Evolutionary conservation across 2,329 filamentous ascomycete genomes (phyloP), one percentile per base, ranked within the genome.

Genomic region (Penicillium sp.): DNA sequence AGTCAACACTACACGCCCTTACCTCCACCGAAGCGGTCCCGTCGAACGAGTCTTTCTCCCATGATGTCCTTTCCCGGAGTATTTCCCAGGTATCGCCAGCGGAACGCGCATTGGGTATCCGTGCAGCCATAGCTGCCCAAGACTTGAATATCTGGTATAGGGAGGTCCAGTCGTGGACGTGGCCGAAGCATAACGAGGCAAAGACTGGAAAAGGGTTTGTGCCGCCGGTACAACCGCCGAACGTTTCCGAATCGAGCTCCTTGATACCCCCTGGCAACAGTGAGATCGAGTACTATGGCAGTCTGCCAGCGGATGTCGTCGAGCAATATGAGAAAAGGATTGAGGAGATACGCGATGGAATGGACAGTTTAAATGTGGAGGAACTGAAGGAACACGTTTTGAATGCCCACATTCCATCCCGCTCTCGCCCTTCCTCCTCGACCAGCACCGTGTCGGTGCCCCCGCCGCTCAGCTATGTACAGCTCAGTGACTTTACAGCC

Each of bases 361-460:
- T 73, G 56, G 70, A 73, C 4, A 64, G 59, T 48, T 55, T 74
- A 29, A 67, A 68, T 29, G 69, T 75, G 50, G 72, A 97, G 61
- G 89, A 94, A 54, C 83, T 98, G 64, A 97, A 98, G 72, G 81
- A 79, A 36, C 87, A 91, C 62, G 86, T 96, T 56, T 73, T 96
- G 52, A 83, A 85, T 67, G 87, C 87, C 60, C 87, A 95, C 71
- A 84, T 86, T 63, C 72, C 84, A 54, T 79, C 77, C 6, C 74
- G 74, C 55, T 82, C 79, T 47, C 74, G 78, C 65, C 73, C 80
- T 66, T 59, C 68, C 64, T 62, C 73, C 62, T 57, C 72, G 57
- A 58, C 72, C 61, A 65, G 69, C 52, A 62, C 71, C 34, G 64
- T 69, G 13, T 76, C 73, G 40, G 69, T 64, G 62, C 65, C 62